A percentile compares a stretch with the other conserved stretches of the same genome.
These are phyloP conservation scores for Colletotrichum siamense DNA, from an alignment of 2,329 filamentous ascomycete genomes.

Conservation along the genomic window DNA sequence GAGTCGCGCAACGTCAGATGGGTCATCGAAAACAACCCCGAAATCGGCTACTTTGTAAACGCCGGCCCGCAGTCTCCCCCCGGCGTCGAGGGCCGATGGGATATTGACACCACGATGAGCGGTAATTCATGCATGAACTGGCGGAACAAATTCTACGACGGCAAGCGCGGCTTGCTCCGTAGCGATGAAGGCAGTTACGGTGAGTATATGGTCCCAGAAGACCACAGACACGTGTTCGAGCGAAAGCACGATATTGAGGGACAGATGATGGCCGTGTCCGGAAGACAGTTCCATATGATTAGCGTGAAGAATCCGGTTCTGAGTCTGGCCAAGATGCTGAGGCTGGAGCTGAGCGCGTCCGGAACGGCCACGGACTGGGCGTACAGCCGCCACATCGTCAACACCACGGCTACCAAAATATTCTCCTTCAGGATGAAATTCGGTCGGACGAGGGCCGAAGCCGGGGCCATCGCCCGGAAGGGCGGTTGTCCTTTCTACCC, in stretches of 20 bases:
- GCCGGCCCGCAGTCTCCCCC: slow-evolving; percentile 57
- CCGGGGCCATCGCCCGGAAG: neutral
- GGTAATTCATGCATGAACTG: slow-evolving; percentile 53
- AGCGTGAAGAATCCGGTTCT: too few species aligned
- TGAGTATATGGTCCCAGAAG: slow-evolving; percentile 46
- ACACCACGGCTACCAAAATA: slow-evolving; percentile 36
- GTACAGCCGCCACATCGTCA: slow-evolving; percentile 45
- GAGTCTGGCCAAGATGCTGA: too few species aligned
- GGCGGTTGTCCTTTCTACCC: slow-evolving; percentile 47
- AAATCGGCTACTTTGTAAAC: slow-evolving; percentile 62
- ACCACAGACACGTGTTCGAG: slow-evolving; percentile 25
- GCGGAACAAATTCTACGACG: slow-evolving; percentile 55
- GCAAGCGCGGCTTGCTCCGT: slow-evolving; percentile 44
- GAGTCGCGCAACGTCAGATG: slow-evolving; percentile 61
- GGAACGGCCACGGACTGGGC: slow-evolving; percentile 53
- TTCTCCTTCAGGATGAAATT: slow-evolving; percentile 52
- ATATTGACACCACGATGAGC: slow-evolving; percentile 57
- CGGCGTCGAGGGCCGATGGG: slow-evolving; percentile 61
- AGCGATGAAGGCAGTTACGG: slow-evolving; percentile 35
- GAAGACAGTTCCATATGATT: slow-evolving; percentile 30
- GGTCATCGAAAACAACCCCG: slow-evolving; percentile 51
- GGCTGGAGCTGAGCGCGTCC: slow-evolving; percentile 20
- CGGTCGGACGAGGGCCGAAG: slow-evolving; percentile 31
- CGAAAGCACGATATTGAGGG: slow-evolving; percentile 31
- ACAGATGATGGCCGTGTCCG: slow-evolving; percentile 42